A percentile compares a stretch with the other conserved stretches of the same genome.
Evolutionary conservation across 257 asterid species (phyloP).

Genomic region (Eucommia ulmoides): DNA sequence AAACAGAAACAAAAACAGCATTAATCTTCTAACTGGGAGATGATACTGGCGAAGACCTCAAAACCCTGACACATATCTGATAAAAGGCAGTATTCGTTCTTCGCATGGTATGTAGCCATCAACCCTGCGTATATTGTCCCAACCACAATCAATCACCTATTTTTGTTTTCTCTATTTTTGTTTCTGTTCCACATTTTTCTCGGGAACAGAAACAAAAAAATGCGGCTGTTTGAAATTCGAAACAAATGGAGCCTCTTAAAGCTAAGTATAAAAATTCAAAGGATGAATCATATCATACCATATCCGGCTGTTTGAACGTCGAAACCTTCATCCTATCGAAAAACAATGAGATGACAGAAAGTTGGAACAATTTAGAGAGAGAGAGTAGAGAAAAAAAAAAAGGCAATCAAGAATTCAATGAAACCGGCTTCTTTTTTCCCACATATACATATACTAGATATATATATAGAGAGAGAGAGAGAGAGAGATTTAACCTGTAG

Average conservation of each 20-base stretch:
- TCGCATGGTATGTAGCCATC: conserved; percentile 96
- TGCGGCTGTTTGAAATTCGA: neutral
- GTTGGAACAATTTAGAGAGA: neutral
- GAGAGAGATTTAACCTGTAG: conserved; percentile 70
- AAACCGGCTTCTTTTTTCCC: too few relatives aligned
- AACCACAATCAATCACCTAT: too few relatives aligned
- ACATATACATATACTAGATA: too few relatives aligned
- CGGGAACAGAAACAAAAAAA: neutral
- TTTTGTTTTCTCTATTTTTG: neutral
- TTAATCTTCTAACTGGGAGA: conserved; percentile 73
- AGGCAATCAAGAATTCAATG: conserved; percentile 5
- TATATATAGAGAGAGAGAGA: too few relatives aligned
- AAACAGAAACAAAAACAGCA: too few relatives aligned
- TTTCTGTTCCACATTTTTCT: too few relatives aligned
- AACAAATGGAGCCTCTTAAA: neutral
- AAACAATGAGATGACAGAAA: conserved; percentile 4
- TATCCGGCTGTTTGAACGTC: conserved; percentile 95
- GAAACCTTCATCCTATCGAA: conserved; percentile 85
- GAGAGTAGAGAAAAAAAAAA: neutral
- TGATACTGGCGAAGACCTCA: conserved; percentile 58
- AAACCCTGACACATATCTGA: conserved; percentile 94
- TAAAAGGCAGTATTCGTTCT: conserved; percentile 88
- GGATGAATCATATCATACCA: conserved; percentile 26
- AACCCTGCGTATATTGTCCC: conserved; percentile 73
- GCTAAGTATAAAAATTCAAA: neutral